Percentiles rank a stretch among this genome's conserved stretches.
phyloP scores from a whole-genome alignment of 305 asterid species.

The Fraxinus greggii region DNA sequence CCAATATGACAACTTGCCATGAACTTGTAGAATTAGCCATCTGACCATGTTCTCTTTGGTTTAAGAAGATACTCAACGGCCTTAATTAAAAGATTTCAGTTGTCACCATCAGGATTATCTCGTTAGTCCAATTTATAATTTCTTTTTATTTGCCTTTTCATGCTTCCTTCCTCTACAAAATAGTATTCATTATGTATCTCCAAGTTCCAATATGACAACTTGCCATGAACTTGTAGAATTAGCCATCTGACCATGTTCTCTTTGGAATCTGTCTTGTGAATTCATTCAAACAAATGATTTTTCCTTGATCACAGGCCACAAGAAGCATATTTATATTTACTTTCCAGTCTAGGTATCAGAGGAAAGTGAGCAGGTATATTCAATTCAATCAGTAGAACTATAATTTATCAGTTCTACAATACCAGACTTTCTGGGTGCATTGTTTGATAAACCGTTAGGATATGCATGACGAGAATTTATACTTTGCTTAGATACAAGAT shows the following conservation, averaged over 20 bases:
- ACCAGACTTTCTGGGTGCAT: not conserved
- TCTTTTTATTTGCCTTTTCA: too few species aligned
- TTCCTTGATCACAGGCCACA: not conserved
- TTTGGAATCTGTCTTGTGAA: too few species aligned
- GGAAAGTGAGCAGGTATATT: not conserved
- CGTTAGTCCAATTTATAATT: too few species aligned
- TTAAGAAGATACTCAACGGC: too few species aligned
- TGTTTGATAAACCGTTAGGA: not conserved
- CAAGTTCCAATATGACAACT: too few species aligned
- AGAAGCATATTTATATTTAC: not conserved
- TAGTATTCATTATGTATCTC: too few species aligned
- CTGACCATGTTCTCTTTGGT: not conserved
- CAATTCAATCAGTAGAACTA: not conserved
- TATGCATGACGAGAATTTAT: not conserved
- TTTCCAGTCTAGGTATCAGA: not conserved
- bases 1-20: not conserved
- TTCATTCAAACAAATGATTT: not conserved
- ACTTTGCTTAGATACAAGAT: not conserved
- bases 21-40: not conserved
- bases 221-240: too few species aligned
- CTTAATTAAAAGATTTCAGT: too few species aligned
- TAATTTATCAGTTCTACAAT: not conserved
- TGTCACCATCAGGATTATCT: too few species aligned
- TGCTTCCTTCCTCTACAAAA: too few species aligned
- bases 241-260: too few species aligned